phyloP scores from a whole-genome alignment of 2,329 filamentous ascomycete genomes.

The Exserohilum turcica region DNA sequence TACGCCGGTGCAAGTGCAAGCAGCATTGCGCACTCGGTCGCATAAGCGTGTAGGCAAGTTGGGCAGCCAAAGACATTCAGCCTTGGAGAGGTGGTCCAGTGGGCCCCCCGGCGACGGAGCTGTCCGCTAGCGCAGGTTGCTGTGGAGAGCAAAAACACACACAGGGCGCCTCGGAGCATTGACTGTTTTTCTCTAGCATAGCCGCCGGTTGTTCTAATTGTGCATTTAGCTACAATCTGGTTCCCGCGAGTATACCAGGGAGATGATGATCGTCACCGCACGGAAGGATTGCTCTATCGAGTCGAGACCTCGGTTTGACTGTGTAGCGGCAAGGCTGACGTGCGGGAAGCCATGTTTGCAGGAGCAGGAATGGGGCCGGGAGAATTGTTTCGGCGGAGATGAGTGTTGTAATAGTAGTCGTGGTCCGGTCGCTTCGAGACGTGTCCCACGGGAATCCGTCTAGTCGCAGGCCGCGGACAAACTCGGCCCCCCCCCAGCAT shows the following conservation, averaged over 20 bases:
- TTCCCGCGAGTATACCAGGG: constrained; percentile 1
- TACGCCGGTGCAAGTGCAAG: neutral
- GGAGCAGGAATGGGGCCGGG: constrained; percentile 16
- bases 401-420: constrained; percentile 12
- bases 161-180: constrained; percentile 5
- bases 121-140: constrained; percentile 9
- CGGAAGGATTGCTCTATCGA: constrained; percentile 20
- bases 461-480: constrained; percentile 6
- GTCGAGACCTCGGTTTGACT: constrained; percentile 24
- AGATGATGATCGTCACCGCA: constrained; percentile 3
- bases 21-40: neutral
- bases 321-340: constrained; percentile 4
- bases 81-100: constrained; percentile 5
- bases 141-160: constrained; percentile 12
- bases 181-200: constrained; percentile 4
- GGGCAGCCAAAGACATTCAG: constrained; percentile 13
- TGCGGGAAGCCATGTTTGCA: constrained; percentile 19
- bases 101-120: constrained; percentile 12
- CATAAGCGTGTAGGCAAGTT: constrained; percentile 11
- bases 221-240: neutral
- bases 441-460: constrained; percentile 3
- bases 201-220: constrained; percentile 13
- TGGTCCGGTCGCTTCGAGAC: constrained; percentile 19
- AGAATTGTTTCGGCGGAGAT: constrained; percentile 27
- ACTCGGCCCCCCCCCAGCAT: constrained; percentile 7